Evolutionary conservation across 2,329 filamentous ascomycete species (phyloP).

Genomic region (Zasmidium angulare): DNA sequence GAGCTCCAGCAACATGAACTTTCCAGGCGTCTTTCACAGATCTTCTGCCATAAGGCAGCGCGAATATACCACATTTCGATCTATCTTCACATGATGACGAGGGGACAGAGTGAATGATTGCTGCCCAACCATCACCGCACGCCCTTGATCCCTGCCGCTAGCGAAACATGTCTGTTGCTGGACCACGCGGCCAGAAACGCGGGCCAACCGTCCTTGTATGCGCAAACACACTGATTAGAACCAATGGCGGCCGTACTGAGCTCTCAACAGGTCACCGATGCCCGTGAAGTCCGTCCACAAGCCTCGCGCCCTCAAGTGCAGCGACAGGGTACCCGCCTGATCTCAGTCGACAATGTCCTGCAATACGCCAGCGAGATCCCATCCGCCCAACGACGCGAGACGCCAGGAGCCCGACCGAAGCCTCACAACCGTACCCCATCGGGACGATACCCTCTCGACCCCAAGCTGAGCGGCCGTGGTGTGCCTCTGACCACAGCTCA

Average conservation of each 20-base stretch:
- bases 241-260: constrained; percentile 18
- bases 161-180: constrained; percentile 17
- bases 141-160: neutral
- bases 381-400: constrained; percentile 81
- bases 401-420: constrained; percentile 56
- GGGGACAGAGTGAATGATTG: neutral
- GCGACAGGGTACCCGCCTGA: constrained; percentile 61
- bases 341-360: constrained; percentile 90
- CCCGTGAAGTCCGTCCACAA: constrained; percentile 18
- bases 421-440: constrained; percentile 50
- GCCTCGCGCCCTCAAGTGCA: constrained; percentile 21
- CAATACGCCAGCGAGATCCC: constrained; percentile 94
- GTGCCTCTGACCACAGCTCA: constrained; percentile 38
- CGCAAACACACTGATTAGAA: neutral
- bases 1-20: neutral
- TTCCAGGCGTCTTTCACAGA: no score
- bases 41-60: no score
- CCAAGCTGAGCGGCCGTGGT: constrained; percentile 57
- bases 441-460: constrained; percentile 53
- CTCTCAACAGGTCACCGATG: constrained; percentile 23
- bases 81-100: neutral
- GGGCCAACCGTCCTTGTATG: constrained; percentile 22
- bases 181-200: constrained; percentile 21
- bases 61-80: no score
- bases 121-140: neutral